Evolutionary conservation across 257 asterid species (phyloP), one percentile per base, ranked within the genome.

Genomic region (Scutellaria barbata): DNA sequence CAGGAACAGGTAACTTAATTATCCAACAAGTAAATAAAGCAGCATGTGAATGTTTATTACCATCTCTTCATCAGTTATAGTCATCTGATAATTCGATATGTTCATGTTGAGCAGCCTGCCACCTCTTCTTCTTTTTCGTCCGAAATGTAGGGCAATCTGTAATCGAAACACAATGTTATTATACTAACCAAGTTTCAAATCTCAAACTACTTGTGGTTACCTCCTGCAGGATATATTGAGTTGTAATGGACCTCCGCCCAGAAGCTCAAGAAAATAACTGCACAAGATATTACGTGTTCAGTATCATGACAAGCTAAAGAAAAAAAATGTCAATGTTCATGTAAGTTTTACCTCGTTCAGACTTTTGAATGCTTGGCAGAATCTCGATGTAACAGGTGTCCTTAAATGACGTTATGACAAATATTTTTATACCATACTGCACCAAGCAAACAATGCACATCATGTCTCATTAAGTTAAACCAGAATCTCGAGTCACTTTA

Each of bases 181-280:
- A 30, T 3, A 30, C 35, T 4, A 30, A 30, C 5, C 4, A 30
- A 25, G 54, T 48, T 50, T 46, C 17, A 66, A 66, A 30, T 30
- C 35, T 53, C 37, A 7, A 18, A 16, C 8, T 9, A 7, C 2
- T 20, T 5, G 33, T 12, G 14, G 14, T 71, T 84, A 93, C 98
- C 98, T 87, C 96, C 96, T 82, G 87, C 83, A 11, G 97, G 96
- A 71, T 90, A 91, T 80, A 90, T 90, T 0, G 98, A 93, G 87
- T 93, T 90, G 89, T 90, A 93, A 85, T 93, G 97, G 68, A 93
- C 98, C 84, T 93, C 97, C 0, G 97, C 95, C 97, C 98, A 93
- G 75, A 93, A 93, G 89, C 98, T 93, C 88, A 93, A 73, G 80
- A 82, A 90, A 67, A 93, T 90, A 76, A 90, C 98, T 93, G 92